Conservation (phyloP, 169 alveolate species). For the Theileria luwenshuni region DNA sequence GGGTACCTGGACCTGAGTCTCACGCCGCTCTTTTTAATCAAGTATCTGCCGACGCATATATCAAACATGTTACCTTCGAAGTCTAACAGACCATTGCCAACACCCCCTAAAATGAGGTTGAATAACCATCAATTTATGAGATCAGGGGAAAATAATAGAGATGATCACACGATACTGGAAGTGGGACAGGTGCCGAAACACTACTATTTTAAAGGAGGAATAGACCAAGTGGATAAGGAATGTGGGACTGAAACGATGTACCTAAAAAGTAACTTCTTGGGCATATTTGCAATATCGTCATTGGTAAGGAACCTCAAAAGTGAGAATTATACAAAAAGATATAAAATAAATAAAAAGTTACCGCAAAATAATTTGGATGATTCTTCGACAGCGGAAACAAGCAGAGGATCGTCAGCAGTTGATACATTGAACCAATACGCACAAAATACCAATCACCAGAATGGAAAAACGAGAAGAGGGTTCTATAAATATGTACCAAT, state of each 20-base stretch:
- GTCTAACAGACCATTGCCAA: not conserved
- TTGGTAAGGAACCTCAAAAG: constrained; percentile 30
- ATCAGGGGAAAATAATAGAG: not conserved
- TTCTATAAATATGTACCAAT: constrained; percentile 28
- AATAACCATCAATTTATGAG: not conserved
- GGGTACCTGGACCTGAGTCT: constrained; percentile 39
- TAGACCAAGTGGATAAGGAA: constrained; percentile 18
- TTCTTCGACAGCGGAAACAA: not conserved
- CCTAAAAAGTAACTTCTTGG: constrained; percentile 46
- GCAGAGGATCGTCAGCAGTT: not conserved
- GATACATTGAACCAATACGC: not conserved
- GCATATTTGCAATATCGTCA: constrained; percentile 52
- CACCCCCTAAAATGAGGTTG: not conserved
- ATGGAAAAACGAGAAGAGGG: not conserved
- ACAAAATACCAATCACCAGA: constrained; percentile 2
- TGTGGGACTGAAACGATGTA: constrained; percentile 24
- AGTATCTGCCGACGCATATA: constrained; percentile 16
- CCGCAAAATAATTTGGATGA: not conserved
- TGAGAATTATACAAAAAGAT: constrained; percentile 16
- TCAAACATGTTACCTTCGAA: not conserved
- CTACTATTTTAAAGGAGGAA: constrained; percentile 28
- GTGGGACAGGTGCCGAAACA: constrained; percentile 12
- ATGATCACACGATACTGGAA: not conserved
- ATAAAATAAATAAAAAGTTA: constrained; percentile 22
- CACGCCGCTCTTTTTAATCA: constrained; percentile 27